These are phyloP conservation scores for Russula ochroleuca DNA, from an alignment of 768 basidiomycete species.

Conservation along the genomic window DNA sequence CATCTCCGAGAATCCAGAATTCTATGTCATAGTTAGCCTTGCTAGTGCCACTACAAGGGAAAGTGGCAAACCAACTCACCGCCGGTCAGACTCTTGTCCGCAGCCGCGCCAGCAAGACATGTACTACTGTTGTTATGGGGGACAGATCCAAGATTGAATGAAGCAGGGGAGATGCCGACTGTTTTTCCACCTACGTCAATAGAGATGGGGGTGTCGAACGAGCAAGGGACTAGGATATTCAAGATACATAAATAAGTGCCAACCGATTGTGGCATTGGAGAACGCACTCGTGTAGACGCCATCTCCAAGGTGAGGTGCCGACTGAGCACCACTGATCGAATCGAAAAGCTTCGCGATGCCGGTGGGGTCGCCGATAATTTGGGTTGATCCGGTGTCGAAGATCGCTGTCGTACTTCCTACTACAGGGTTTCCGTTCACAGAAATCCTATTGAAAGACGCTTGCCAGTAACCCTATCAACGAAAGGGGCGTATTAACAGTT, in stretches of 20 bases:
- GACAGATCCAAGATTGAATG: constrained; percentile 9
- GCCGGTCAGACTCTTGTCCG: neutral
- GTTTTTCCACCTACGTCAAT: neutral
- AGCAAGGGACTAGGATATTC: constrained; percentile 7
- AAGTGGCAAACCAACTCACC: neutral
- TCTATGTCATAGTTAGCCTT: neutral
- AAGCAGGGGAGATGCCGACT: neutral
- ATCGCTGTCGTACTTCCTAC: constrained; percentile 25
- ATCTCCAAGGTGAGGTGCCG: neutral
- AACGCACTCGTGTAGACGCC: constrained; percentile 3
- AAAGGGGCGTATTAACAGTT: neutral
- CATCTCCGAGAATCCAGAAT: constrained; percentile 15
- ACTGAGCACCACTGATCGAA: neutral
- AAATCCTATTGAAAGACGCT: constrained; percentile 29
- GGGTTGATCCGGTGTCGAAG: constrained; percentile 35
- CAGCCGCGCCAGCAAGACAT: neutral
- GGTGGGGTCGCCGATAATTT: constrained; percentile 28
- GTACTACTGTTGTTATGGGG: neutral
- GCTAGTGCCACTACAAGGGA: no score
- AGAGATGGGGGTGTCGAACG: neutral
- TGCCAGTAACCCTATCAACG: constrained; percentile 16
- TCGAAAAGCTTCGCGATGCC: neutral
- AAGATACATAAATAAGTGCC: neutral
- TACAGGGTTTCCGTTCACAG: constrained; percentile 27
- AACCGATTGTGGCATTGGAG: neutral